phyloP scores from a whole-genome alignment of 202 grass and related monocot species.

The Hordeum pubiflorum region DNA sequence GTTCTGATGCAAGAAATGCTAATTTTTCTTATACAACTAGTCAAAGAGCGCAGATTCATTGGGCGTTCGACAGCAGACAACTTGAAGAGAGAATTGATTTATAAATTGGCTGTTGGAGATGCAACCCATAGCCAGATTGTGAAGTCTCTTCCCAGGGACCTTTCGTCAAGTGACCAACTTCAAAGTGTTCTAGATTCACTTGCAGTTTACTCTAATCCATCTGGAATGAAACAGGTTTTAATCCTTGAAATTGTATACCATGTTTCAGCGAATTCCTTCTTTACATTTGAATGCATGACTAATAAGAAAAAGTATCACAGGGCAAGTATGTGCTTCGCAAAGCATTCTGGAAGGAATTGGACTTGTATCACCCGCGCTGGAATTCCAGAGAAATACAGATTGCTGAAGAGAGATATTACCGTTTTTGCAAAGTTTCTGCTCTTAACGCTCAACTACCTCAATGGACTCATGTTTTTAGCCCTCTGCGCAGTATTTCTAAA shows the following conservation, averaged over 20 bases:
- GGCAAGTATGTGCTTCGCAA: constrained; percentile 81
- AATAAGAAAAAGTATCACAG: constrained; percentile 31
- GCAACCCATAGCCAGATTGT: constrained; percentile 89
- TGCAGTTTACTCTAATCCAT: constrained; percentile 89
- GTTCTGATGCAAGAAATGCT: constrained; percentile 95
- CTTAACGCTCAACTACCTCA: constrained; percentile 78
- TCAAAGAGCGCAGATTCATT: constrained; percentile 85
- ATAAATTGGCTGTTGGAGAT: constrained; percentile 73
- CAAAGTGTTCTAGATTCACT: constrained; percentile 82
- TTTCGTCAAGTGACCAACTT: constrained; percentile 65
- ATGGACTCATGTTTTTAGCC: constrained; percentile 64
- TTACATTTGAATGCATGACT: constrained; percentile 17
- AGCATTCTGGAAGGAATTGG: constrained; percentile 90
- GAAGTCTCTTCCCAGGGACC: constrained; percentile 78
- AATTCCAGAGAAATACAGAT: constrained; percentile 91
- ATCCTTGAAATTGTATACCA: constrained; percentile 22
- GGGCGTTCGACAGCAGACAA: constrained; percentile 77
- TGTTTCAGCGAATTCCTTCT: background rate
- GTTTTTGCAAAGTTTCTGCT: constrained; percentile 82
- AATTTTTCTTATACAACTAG: constrained; percentile 84
- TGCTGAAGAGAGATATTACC: constrained; percentile 95
- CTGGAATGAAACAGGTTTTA: constrained; percentile 96
- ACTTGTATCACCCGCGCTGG: constrained; percentile 95
- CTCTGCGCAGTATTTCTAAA: constrained; percentile 56
- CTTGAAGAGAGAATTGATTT: constrained; percentile 87